Evolutionary conservation across 331 rosid species (phyloP).

Genomic region (Erythrophleum ivorense): DNA sequence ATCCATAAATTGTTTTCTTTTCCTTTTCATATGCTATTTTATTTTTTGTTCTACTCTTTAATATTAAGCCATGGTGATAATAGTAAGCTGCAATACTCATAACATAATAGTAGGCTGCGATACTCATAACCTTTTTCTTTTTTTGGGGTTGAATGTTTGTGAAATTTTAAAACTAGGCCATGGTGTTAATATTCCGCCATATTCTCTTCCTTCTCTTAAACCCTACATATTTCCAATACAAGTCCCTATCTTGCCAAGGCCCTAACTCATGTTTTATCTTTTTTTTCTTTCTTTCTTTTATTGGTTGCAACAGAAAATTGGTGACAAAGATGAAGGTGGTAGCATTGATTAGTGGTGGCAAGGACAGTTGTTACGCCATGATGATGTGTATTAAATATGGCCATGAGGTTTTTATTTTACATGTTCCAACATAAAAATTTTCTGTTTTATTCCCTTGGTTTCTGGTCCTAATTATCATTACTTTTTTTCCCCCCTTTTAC

Average conservation of each 20-base stretch:
- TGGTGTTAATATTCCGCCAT: not conserved
- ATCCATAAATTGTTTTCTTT: not conserved
- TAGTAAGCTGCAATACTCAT: too few relatives aligned
- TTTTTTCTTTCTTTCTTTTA: not conserved
- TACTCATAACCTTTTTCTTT: too few relatives aligned
- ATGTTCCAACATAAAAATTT: not conserved
- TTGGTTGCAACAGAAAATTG: not conserved
- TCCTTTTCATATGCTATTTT: not conserved
- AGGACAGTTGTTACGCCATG: constrained; percentile 96
- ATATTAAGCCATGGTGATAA: too few relatives aligned
- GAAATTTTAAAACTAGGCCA: not conserved
- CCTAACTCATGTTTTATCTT: too few relatives aligned
- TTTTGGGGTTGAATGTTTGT: not conserved
- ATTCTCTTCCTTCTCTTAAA: not conserved
- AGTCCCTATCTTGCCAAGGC: not conserved
- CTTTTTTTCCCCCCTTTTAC: not conserved
- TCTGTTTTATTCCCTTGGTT: constrained; percentile 7
- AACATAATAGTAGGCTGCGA: too few relatives aligned
- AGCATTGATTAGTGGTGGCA: constrained; percentile 94
- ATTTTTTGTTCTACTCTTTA: not conserved
- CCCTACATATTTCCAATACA: not conserved
- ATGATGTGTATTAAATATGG: constrained; percentile 81
- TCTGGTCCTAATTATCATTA: not conserved
- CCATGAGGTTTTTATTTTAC: constrained; percentile 65
- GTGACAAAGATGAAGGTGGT: constrained; percentile 76